These are phyloP conservation scores for Exidia glandulosa DNA, from an alignment of 768 basidiomycete species.

Conservation along the genomic window DNA sequence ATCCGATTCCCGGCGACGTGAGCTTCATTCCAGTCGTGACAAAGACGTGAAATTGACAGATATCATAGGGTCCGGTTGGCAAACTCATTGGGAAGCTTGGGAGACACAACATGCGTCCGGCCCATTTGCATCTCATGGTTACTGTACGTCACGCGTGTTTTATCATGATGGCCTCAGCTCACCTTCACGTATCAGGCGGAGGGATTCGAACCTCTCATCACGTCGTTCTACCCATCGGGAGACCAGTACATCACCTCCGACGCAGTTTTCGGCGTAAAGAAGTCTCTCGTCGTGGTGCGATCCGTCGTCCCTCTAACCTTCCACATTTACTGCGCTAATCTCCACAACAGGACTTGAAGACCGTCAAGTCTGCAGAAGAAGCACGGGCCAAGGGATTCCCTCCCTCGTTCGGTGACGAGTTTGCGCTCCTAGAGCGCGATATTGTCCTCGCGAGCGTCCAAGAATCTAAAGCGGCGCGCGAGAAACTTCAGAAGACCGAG, in stretches of 20 bases:
- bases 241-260: constrained; percentile 60
- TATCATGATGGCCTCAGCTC: not conserved
- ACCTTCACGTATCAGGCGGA: constrained; percentile 28
- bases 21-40: constrained; percentile 7
- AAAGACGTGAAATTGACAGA: constrained; percentile 1
- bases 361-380: constrained; percentile 41
- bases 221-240: constrained; percentile 64
- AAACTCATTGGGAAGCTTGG: constrained; percentile 41
- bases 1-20: constrained; percentile 67
- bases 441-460: constrained; percentile 33
- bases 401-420: constrained; percentile 28
- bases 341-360: constrained; percentile 33
- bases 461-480: constrained; percentile 25
- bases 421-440: constrained; percentile 37
- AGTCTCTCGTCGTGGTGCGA: constrained; percentile 63
- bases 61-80: constrained; percentile 66
- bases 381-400: constrained; percentile 44
- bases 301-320: not conserved
- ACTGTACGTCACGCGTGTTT: constrained; percentile 15
- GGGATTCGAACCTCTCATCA: constrained; percentile 62
- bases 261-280: constrained; percentile 74
- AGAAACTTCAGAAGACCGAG: constrained; percentile 3
- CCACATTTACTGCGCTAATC: not conserved
- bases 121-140: constrained; percentile 67
- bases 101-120: constrained; percentile 70